Percentiles rank a stretch among this genome's conserved stretches.
Conservation (phyloP, 140 eudicot species). For the Oenanthe javanica region DNA sequence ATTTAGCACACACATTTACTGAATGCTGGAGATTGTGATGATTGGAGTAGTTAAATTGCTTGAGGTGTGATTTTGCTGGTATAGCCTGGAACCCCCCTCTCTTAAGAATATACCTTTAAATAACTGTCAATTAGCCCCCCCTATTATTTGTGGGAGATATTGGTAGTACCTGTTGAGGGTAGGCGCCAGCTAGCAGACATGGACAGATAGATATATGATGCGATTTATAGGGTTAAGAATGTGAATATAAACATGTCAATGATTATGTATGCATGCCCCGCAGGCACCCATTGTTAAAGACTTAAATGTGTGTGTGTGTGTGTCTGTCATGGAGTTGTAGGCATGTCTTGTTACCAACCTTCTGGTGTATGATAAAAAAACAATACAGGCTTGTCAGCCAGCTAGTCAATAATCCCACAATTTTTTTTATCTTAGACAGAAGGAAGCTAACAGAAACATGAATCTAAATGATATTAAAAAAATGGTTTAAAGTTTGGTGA, state of each 20-base stretch:
- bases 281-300: background rate
- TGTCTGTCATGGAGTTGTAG: background rate
- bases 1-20: constrained; percentile 10
- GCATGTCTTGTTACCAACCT: background rate
- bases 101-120: background rate
- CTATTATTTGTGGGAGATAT: background rate
- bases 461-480: background rate
- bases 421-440: background rate
- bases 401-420: background rate
- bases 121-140: background rate
- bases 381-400: background rate
- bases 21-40: constrained; percentile 14
- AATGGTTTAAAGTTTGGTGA: background rate
- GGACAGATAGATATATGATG: constrained; percentile 2
- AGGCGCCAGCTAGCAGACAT: constrained; percentile 5
- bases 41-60: constrained; percentile 16
- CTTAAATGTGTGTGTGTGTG: background rate
- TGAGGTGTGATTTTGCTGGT: constrained; percentile 17
- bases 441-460: background rate
- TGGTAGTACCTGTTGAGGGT: background rate
- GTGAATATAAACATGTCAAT: constrained; percentile 7
- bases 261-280: background rate
- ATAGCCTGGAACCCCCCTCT: constrained; percentile 17
- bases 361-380: background rate
- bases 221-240: background rate